phyloP scores from a whole-genome alignment of 345 rosid species.

The Euphorbia pulcherrima region DNA sequence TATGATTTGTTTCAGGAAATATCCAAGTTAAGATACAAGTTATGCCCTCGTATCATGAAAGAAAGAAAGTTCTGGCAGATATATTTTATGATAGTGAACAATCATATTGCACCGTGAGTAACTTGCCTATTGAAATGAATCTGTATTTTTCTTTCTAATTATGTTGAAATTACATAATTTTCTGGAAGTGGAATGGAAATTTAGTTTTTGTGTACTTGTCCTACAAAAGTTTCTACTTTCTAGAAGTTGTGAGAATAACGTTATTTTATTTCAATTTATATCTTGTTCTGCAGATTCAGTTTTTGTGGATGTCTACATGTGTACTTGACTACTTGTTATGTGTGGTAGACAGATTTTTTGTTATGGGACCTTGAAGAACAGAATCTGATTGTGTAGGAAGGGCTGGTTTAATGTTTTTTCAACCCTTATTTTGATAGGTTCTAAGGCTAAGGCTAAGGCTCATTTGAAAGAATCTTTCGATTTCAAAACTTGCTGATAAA shows the following conservation, averaged over 20 bases:
- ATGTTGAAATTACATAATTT: not conserved
- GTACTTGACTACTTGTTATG: not conserved
- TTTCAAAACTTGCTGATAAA: not conserved
- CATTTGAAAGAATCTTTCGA: not conserved
- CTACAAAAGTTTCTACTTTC: not conserved
- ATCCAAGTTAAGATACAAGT: slow-evolving; percentile 55
- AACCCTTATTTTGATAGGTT: not conserved
- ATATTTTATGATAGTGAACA: slow-evolving; percentile 56
- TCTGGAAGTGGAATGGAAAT: not conserved
- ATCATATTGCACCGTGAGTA: slow-evolving; percentile 47
- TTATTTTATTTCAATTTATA: not conserved
- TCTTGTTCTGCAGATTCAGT: not conserved
- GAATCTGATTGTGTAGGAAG: not conserved
- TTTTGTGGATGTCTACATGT: not conserved
- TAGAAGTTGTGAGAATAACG: not conserved
- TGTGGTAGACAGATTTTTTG: not conserved
- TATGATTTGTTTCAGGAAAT: slow-evolving; percentile 41
- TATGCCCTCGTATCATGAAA: slow-evolving; percentile 58
- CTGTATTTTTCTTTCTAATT: not conserved
- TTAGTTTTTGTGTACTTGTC: not conserved
- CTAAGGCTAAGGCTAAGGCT: not conserved
- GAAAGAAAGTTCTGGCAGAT: slow-evolving; percentile 72
- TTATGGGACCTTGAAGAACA: not conserved
- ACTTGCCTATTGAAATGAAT: slow-evolving; percentile 7
- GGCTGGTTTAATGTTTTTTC: not conserved